Conservation (phyloP, 805 yeast species). For the Wickerhamiella parazyma region DNA sequence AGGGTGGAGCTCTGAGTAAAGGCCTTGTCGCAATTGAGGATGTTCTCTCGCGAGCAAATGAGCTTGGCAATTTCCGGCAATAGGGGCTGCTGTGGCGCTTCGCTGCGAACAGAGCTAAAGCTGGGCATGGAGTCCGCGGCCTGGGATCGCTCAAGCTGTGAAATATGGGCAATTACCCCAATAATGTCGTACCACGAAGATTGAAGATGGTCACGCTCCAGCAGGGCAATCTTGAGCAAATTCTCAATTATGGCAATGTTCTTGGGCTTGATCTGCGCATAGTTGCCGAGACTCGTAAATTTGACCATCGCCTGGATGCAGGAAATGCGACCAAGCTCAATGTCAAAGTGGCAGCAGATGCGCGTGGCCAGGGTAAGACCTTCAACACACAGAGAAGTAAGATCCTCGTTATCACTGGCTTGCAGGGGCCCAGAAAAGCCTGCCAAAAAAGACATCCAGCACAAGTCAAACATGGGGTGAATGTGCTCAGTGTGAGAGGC, state of each 20-base stretch:
- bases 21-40: slow-evolving; percentile 61
- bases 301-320: slow-evolving; percentile 84
- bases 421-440: slow-evolving; percentile 89
- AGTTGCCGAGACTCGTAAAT: slow-evolving; percentile 66
- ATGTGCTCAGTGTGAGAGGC: slow-evolving; percentile 87
- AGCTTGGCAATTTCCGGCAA: slow-evolving; percentile 24
- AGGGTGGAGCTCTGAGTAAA: slow-evolving; percentile 71
- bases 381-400: slow-evolving; percentile 48
- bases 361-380: slow-evolving; percentile 75
- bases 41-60: slow-evolving; percentile 24
- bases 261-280: slow-evolving; percentile 62
- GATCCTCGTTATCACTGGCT: slow-evolving; percentile 66
- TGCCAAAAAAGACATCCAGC: slow-evolving; percentile 96
- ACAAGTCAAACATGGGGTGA: slow-evolving; percentile 78
- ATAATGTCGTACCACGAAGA: slow-evolving; percentile 77
- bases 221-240: slow-evolving; percentile 59
- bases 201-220: slow-evolving; percentile 62
- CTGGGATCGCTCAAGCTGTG: slow-evolving; percentile 85
- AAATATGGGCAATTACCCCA: slow-evolving; percentile 39
- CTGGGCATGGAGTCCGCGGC: slow-evolving; percentile 74
- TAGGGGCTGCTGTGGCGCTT: neutral
- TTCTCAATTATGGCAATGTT: slow-evolving; percentile 69
- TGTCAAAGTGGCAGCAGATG: slow-evolving; percentile 69
- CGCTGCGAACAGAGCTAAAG: neutral
- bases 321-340: slow-evolving; percentile 75